phyloP scores from a whole-genome alignment of 176 grass and related monocot species.

The Miscanthus lutarioriparius region DNA sequence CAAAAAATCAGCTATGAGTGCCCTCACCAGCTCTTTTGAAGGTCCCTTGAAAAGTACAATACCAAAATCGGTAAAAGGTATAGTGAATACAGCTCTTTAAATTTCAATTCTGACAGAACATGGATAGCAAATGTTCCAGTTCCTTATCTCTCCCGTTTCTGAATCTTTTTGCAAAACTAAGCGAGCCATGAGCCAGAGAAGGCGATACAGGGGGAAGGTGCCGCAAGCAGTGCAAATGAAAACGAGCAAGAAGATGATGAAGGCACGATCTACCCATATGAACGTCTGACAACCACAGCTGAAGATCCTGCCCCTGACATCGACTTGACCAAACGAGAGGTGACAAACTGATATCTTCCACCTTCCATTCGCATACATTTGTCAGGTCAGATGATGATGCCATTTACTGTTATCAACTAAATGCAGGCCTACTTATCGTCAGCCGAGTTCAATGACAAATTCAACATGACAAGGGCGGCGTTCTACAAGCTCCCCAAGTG shows the following conservation, averaged over 20 bases:
- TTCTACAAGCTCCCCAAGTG: constrained; percentile 87
- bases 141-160: neutral
- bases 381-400: constrained; percentile 6
- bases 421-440: constrained; percentile 68
- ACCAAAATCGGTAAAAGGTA: constrained; percentile 86
- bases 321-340: constrained; percentile 84
- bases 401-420: constrained; percentile 9
- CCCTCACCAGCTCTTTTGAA: constrained; percentile 69
- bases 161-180: constrained; percentile 31
- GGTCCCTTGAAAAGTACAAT: constrained; percentile 61
- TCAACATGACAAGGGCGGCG: constrained; percentile 50
- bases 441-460: constrained; percentile 8
- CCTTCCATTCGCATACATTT: neutral
- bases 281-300: constrained; percentile 51
- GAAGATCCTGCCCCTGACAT: constrained; percentile 68
- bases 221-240: constrained; percentile 20
- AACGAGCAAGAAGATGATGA: constrained; percentile 54
- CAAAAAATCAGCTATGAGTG: constrained; percentile 54
- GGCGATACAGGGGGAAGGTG: constrained; percentile 43
- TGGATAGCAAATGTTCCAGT: neutral
- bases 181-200: constrained; percentile 42
- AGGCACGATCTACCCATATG: constrained; percentile 63
- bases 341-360: constrained; percentile 15
- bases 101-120: neutral
- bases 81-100: neutral